A percentile compares a stretch with the other conserved stretches of the same genome.
Evolutionary conservation across 2,329 filamentous ascomycete species (phyloP).

Genomic region (Penicillium sp.): DNA sequence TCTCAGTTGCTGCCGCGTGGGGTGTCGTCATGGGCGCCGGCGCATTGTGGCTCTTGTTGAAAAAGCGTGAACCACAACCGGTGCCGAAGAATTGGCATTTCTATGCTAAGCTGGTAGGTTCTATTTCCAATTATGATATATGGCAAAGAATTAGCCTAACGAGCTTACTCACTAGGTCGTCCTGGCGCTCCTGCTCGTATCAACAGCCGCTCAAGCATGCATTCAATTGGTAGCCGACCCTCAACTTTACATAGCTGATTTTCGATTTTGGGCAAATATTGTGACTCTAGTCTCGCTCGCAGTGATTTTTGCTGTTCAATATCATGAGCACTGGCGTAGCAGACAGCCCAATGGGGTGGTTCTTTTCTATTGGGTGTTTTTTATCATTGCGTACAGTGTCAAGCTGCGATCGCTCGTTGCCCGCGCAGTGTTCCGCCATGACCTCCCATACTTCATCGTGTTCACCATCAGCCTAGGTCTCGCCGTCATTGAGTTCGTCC

Average conservation of each 20-base stretch:
- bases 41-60: slow-evolving; percentile 75
- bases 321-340: slow-evolving; percentile 77
- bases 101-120: slow-evolving; percentile 78
- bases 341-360: slow-evolving; percentile 83
- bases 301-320: slow-evolving; percentile 76
- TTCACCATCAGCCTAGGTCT: slow-evolving; percentile 71
- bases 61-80: slow-evolving; percentile 61
- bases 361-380: slow-evolving; percentile 87
- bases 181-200: slow-evolving; percentile 63
- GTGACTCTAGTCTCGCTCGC: slow-evolving; percentile 67
- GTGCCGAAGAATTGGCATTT: slow-evolving; percentile 87
- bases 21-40: slow-evolving; percentile 73
- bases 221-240: slow-evolving; percentile 70
- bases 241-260: slow-evolving; percentile 71
- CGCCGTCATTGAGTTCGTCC: slow-evolving; percentile 64
- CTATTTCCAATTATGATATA: background rate
- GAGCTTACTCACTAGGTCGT: slow-evolving; percentile 46
- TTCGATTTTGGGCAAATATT: slow-evolving; percentile 78
- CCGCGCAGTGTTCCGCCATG: slow-evolving; percentile 65
- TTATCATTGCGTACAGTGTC: slow-evolving; percentile 71
- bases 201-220: slow-evolving; percentile 67
- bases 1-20: slow-evolving; percentile 71
- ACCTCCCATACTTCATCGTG: slow-evolving; percentile 70
- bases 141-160: background rate
- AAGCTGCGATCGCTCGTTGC: slow-evolving; percentile 84